Percentiles rank a stretch among this genome's conserved stretches.
phyloP scores from a whole-genome alignment of 2,329 filamentous ascomycete species.

The Leptographium flavum region DNA sequence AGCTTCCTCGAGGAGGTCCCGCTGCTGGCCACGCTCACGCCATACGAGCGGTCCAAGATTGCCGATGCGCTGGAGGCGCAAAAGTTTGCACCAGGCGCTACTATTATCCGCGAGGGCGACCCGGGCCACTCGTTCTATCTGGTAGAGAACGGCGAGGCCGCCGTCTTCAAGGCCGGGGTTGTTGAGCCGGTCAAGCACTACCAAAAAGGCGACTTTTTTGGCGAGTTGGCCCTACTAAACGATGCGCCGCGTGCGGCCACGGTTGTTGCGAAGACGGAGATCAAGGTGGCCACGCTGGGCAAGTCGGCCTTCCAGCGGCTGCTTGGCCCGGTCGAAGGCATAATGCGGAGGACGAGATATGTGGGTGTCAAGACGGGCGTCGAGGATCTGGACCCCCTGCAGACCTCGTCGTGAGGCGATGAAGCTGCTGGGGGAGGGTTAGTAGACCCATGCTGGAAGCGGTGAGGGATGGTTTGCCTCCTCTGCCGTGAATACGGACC shows the following conservation, averaged over 20 bases:
- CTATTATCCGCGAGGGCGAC: slow-evolving; percentile 85
- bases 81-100: slow-evolving; percentile 66
- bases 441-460: no score
- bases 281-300: slow-evolving; percentile 84
- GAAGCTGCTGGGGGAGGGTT: no score
- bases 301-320: slow-evolving; percentile 92
- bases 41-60: slow-evolving; percentile 94
- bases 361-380: slow-evolving; percentile 45
- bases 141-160: slow-evolving; percentile 73
- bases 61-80: slow-evolving; percentile 87
- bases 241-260: slow-evolving; percentile 87
- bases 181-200: slow-evolving; percentile 65
- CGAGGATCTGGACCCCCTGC: slow-evolving; percentile 54
- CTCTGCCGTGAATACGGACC: background rate
- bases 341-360: slow-evolving; percentile 71
- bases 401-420: slow-evolving; percentile 16
- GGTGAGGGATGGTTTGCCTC: background rate
- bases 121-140: slow-evolving; percentile 86
- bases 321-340: slow-evolving; percentile 82
- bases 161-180: slow-evolving; percentile 67
- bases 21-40: slow-evolving; percentile 65
- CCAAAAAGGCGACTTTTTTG: slow-evolving; percentile 89
- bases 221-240: slow-evolving; percentile 84
- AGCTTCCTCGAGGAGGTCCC: slow-evolving; percentile 91
- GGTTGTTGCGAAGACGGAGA: slow-evolving; percentile 67